Conservation (phyloP, 805 yeast genomes). For the Tetrapisispora phaffii region DNA sequence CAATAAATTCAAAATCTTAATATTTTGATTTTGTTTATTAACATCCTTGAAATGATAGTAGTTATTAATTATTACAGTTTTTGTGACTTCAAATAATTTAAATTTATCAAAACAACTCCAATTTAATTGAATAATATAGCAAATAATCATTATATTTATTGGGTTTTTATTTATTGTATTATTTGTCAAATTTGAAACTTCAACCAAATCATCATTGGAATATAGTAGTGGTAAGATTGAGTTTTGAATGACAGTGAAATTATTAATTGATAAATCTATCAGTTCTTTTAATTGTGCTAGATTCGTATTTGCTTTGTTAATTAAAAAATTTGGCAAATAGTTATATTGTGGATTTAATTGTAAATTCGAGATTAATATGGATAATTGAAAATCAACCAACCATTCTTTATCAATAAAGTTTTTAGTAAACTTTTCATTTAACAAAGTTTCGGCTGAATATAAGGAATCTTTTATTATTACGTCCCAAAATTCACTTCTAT, state of each 20-base stretch:
- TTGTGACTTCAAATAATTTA: slow-evolving; percentile 20
- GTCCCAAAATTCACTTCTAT: slow-evolving; percentile 23
- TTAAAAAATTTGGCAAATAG: slow-evolving; percentile 16
- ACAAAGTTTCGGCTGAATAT: background rate
- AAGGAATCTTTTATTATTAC: slow-evolving; percentile 4
- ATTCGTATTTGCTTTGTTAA: slow-evolving; percentile 12
- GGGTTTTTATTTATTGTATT: background rate
- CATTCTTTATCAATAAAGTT: background rate
- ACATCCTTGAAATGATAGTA: background rate
- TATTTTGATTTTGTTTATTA: background rate
- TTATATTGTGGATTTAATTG: slow-evolving; percentile 12
- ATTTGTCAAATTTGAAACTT: slow-evolving; percentile 3
- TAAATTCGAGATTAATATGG: slow-evolving; percentile 8
- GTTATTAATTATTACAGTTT: slow-evolving; percentile 9
- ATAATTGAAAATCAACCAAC: slow-evolving; percentile 6
- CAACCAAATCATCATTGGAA: slow-evolving; percentile 14
- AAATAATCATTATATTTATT: slow-evolving; percentile 1
- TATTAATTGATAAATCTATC: slow-evolving; percentile 6
- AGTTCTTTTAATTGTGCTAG: slow-evolving; percentile 5
- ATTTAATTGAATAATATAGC: slow-evolving; percentile 22
- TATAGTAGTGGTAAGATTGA: slow-evolving; percentile 19
- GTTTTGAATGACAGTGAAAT: slow-evolving; percentile 14
- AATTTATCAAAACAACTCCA: slow-evolving; percentile 24
- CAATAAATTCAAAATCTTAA: slow-evolving; percentile 17
- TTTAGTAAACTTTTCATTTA: background rate